phyloP scores from a whole-genome alignment of 1,284 basidiomycete genomes.

The Mycosarcoma mackinlayi region DNA sequence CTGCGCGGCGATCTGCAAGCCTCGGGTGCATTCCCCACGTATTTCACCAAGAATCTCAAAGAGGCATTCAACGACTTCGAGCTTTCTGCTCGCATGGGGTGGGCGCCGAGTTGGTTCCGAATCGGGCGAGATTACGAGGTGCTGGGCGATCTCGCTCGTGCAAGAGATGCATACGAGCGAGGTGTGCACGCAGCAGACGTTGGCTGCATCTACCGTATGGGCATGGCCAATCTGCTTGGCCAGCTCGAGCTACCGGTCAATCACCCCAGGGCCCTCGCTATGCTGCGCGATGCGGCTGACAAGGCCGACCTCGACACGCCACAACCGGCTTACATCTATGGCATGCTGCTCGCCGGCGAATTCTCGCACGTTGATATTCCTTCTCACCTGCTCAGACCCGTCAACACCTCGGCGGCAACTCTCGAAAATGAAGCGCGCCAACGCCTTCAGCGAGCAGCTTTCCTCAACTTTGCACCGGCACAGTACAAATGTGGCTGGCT shows the following conservation, averaged over 20 bases:
- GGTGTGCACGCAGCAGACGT: slow-evolving; percentile 79
- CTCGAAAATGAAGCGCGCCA: slow-evolving; percentile 50
- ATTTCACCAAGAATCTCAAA: slow-evolving; percentile 75
- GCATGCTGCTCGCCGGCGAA: slow-evolving; percentile 80
- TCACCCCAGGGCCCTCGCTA: slow-evolving; percentile 75
- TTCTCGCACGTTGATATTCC: slow-evolving; percentile 60
- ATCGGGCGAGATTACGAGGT: slow-evolving; percentile 91
- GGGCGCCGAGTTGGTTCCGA: slow-evolving; percentile 77
- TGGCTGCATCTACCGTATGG: slow-evolving; percentile 77
- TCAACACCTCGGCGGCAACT: slow-evolving; percentile 61
- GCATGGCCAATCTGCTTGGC: slow-evolving; percentile 88
- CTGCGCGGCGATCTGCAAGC: slow-evolving; percentile 78
- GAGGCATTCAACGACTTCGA: slow-evolving; percentile 85
- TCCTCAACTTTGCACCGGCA: slow-evolving; percentile 84
- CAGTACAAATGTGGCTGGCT: slow-evolving; percentile 89
- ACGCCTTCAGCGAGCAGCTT: slow-evolving; percentile 82
- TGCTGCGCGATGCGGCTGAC: slow-evolving; percentile 82
- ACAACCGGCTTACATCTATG: slow-evolving; percentile 83
- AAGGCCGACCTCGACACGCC: slow-evolving; percentile 80
- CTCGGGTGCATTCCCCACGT: slow-evolving; percentile 73
- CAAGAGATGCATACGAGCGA: slow-evolving; percentile 83
- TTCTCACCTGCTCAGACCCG: slow-evolving; percentile 32
- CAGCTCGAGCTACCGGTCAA: slow-evolving; percentile 78
- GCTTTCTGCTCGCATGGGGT: slow-evolving; percentile 64
- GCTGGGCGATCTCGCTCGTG: slow-evolving; percentile 78